Percentiles rank a stretch among this genome's conserved stretches.
These are phyloP conservation scores for Globisporangium nunn DNA, from an alignment of 352 stramenopile genomes.

Conservation along the genomic window DNA sequence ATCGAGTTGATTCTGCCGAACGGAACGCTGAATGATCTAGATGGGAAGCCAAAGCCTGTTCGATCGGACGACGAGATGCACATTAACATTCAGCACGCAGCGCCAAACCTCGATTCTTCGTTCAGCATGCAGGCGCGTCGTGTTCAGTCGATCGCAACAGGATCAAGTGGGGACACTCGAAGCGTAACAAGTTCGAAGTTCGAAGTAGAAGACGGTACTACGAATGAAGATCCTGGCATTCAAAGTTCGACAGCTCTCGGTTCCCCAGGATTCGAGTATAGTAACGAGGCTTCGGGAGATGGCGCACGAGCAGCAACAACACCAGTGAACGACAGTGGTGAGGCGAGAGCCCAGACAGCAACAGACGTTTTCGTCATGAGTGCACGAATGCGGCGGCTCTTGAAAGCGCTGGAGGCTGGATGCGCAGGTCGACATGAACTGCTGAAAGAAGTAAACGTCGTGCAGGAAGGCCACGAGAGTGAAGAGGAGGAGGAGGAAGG, in stretches of 20 bases:
- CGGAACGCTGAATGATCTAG: slow-evolving; percentile 23
- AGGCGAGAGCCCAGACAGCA: neutral
- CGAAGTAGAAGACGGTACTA: neutral
- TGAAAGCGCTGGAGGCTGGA: slow-evolving; percentile 1
- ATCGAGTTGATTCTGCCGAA: slow-evolving; percentile 38
- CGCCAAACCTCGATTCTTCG: neutral
- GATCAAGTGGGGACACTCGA: neutral
- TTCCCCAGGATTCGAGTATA: neutral
- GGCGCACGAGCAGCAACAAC: neutral
- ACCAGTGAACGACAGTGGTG: neutral
- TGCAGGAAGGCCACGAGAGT: slow-evolving; percentile 5
- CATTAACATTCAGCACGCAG: neutral
- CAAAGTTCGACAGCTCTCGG: neutral
- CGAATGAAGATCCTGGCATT: neutral
- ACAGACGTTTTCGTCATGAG: neutral
- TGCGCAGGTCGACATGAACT: slow-evolving; percentile 3
- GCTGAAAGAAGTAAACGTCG: slow-evolving; percentile 7
- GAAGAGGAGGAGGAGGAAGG: slow-evolving; percentile 1
- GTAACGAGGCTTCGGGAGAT: neutral
- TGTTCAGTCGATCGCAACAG: slow-evolving; percentile 8
- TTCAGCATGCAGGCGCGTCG: slow-evolving; percentile 2
- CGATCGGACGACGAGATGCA: neutral
- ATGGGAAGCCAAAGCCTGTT: slow-evolving; percentile 5
- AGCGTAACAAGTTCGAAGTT: neutral
- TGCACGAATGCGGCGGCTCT: slow-evolving; percentile 1